Base-by-base conservation (phyloP, 2,329 filamentous ascomycete genomes). In the Colletotrichum karsti region DNA sequence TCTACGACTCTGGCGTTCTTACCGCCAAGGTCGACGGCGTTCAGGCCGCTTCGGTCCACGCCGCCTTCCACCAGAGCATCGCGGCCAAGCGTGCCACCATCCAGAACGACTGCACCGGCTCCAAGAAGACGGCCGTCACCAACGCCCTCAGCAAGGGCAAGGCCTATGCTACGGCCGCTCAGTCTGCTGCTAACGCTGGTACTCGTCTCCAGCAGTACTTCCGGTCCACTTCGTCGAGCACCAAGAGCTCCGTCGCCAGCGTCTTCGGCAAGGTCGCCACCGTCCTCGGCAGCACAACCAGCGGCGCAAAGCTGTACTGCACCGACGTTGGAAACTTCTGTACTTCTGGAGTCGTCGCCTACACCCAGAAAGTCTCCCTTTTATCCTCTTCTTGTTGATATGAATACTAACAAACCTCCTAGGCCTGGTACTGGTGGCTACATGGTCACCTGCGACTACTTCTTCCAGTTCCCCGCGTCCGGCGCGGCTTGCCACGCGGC, bases 391-490 rank as follows among this genome's bases (percentile, higher is more conserved):
- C n/a, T n/a, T n/a, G n/a, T n/a, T n/a, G n/a, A n/a, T n/a, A n/a
- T n/a, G n/a, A n/a, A n/a, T n/a, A n/a, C n/a, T n/a, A n/a, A n/a
- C n/a, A n/a, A n/a, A n/a, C n/a, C n/a, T n/a, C n/a, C n/a, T n/a
- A n/a, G 9, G 7, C 87, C 88, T 1, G 79, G 81, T 1, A 79
- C 81, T 1, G 72, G 72, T 22, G 85, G 84, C 74, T 79, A 84
- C 73, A 87, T 91, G 75, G 87, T 86, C 62, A 90, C 90, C 80
- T 92, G 90, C 78, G 76, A 88, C 20, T 90, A 85, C 78, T 92
- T 89, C 80, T 84, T 75, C 51, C 79, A 77, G 13, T 82, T 92
- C 7, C 81, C 87, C 0, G 80, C 82, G 2, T 64, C 87, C 18
- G 79, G 84, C 9, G 72, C 70, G 6, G 77, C 74, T 2, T 93